Base-by-base conservation (phyloP, 1,139 yeast species). In the Trichomonascaceae sp. region DNA sequence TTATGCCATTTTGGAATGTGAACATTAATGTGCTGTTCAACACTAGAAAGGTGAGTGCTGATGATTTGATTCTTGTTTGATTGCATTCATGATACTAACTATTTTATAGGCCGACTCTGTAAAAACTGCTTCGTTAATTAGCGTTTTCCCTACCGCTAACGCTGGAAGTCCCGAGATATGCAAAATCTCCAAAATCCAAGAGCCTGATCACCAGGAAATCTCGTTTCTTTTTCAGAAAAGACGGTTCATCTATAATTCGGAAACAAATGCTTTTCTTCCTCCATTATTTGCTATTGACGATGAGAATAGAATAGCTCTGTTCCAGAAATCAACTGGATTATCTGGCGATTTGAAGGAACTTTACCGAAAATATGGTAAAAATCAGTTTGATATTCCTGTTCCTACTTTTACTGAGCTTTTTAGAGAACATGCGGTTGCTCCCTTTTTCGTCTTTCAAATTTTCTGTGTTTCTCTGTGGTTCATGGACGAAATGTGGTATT, bases 391-490 rank as follows among this genome's bases (percentile, higher is more conserved):
- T 67, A 93, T 93, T 61, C 99, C 99, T 41, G 81, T 95, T 53
- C 99, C 99, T 50, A 83, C 96, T 1, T 91, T 93, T 66, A 62
- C 80, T 58, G 99, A 93, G 70, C 78, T 93, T 66, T 93, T 93
- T 76, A 86, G 89, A 69, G 99, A 93, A 71, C 99, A 93, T 70
- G 99, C 98, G 6, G 95, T 95, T 49, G 98, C 99, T 12, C 99
- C 99, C 10, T 88, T 95, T 70, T 93, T 93, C 65, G 96, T 93
- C 32, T 93, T 93, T 75, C 99, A 93, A 74, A 80, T 93, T 57
- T 93, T 93, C 70, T 91, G 98, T 67, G 96, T 93, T 54, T 96
- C 95, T 15, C 78, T 95, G 59, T 95, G 98, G 98, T 81, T 89
- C 66, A 81, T 93, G 83, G 99, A 95, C 72, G 98, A 91, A 63